Conservation (phyloP, 768 basidiomycete genomes). For the Auricularia cornea region DNA sequence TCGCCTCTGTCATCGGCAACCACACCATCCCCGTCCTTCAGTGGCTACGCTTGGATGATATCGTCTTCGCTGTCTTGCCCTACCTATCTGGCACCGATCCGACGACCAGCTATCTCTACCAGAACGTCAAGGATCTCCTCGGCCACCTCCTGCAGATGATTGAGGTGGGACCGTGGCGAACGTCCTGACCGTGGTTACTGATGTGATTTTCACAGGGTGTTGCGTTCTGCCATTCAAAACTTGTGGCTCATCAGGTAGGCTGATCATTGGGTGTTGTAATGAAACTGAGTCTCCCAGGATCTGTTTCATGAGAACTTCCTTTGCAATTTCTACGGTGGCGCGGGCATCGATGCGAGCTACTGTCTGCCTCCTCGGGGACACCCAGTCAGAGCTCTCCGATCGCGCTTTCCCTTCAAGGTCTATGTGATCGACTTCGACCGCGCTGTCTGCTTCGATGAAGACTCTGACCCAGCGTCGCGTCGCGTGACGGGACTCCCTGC, state of each 20-base stretch:
- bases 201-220: background rate
- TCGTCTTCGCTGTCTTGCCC: background rate
- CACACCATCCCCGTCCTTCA: background rate
- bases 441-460: background rate
- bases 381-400: background rate
- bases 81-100: background rate
- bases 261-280: background rate
- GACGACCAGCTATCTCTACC: background rate
- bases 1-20: background rate
- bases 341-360: background rate
- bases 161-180: background rate
- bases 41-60: background rate
- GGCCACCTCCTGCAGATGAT: background rate
- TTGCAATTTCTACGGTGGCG: background rate
- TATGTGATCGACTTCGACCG: background rate
- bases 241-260: background rate
- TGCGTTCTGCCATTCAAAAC: background rate
- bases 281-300: background rate
- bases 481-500: background rate
- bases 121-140: background rate
- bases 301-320: background rate
- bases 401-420: background rate
- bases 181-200: too few relatives aligned
- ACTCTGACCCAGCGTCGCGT: background rate
- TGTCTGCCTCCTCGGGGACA: background rate